Base-by-base conservation (phyloP, 2,329 filamentous ascomycete genomes). In the Colletotrichum sp. region DNA sequence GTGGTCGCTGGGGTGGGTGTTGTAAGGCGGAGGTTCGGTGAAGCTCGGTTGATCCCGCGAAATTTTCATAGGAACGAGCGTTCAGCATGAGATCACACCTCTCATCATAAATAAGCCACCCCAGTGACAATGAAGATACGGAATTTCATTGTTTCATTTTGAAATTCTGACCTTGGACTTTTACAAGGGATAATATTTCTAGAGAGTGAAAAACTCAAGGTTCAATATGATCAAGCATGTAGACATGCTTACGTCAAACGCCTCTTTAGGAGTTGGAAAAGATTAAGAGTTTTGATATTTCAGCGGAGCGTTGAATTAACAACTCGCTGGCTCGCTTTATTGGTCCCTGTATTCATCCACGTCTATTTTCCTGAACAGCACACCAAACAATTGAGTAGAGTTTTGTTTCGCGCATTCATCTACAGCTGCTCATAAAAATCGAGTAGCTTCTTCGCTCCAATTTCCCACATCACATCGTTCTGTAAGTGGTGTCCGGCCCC, bases 401-500 rank as follows among this genome's bases (percentile, higher is more conserved):
- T 19, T 19, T 30, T 28, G 19, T 15, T 19, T 5, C 8, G 9
- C 11, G 8, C 22, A 3, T 16, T 55, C 34, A 25, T 36, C 4
- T 59, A 69, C 22, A 77, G n/a, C 48, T 74, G 69, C 52, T 69
- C 57, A 22, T 86, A 83, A 79, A 88, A 91, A 0, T 78, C 79
- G 27, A 87, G 77, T 34, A 91, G 71, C 76, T 87, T 88, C 68
- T 82, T 80, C 1, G 87, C 88, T 1, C 88, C 89, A 4, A 84
- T 79, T 70, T 88, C 82, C 87, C 87, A 90, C 52, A 84, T 83
- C 13, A 86, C 80, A 78, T 91, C 88, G 71, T 91, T 90, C 79
- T 90, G 88, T 60, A 90, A 76, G 81, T 91, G 89, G 79, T 91
- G 89, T 3, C 86, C 89, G 5, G 88, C 83, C 4, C 84, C 85